Evolutionary conservation across 1,139 yeast species (phyloP), one percentile per base, ranked within the genome.

Genomic region (Magnusiomyces ingens): DNA sequence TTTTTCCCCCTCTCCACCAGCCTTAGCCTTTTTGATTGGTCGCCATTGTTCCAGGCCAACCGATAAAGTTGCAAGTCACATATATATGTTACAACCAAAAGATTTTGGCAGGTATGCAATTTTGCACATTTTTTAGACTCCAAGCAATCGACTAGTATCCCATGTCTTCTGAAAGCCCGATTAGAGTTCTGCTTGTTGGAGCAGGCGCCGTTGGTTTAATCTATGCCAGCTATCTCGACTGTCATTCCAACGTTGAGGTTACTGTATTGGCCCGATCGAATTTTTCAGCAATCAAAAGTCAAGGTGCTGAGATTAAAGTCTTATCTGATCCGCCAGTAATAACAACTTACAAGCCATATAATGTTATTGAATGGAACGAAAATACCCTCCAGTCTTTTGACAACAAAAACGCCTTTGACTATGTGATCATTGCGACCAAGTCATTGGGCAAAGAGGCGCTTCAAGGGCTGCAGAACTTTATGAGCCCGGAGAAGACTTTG

Each of bases 181-280:
- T 45, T 18, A 15, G 49, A 19, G 44, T 55, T n/a, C 51, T 58
- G 17, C 45, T 60, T 8, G 60, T 59, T 8, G 63, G 63, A 13
- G 61, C 62, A 2, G 63, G 63, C 5, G 63, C 59, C n/a, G 61
- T 60, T 11, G 63, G 63, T 26, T 51, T 60, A 12, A 52, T 57
- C 11, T 59, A 49, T 41, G 61, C 56, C 4, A 51, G 53, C 40
- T 45, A 51, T 21, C 46, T 60, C 15, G 37, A 44, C 18, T 18
- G 43, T 11, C 51, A 47, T 15, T 53, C 55, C 6, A 26, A 46
- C 17, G 59, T 54, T 18, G 44, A 51, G 13, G 55, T 59, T 13
- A 55, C 53, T 2, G 36, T 60, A 6, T 49, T 58, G 13, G 64
- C 64, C 13, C 41, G 63, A 44, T 60, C 64, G 21, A 60, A 60